Conservation (phyloP, 805 yeast genomes). For the Pichia occidentalis region DNA sequence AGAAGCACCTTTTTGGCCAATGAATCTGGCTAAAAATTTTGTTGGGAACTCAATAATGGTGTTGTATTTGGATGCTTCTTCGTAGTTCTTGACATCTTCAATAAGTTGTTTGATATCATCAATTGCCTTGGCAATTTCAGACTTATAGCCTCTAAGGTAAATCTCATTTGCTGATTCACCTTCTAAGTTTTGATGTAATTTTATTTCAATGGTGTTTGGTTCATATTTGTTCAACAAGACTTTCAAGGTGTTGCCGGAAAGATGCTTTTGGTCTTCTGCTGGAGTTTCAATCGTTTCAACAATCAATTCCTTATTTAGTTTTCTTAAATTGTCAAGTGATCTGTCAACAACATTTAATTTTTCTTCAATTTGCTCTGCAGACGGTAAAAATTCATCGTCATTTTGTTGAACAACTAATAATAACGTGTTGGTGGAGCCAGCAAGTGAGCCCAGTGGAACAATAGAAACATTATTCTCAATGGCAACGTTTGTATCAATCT, state of each 20-base stretch:
- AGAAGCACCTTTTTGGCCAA: constrained; percentile 84
- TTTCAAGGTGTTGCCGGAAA: constrained; percentile 54
- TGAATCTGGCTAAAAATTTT: constrained; percentile 64
- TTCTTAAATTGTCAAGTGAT: constrained; percentile 52
- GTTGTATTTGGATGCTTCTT: constrained; percentile 34
- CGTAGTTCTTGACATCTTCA: constrained; percentile 38
- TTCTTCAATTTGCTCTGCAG: constrained; percentile 50
- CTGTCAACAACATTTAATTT: constrained; percentile 48
- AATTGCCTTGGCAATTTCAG: constrained; percentile 50
- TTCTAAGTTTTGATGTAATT: constrained; percentile 39
- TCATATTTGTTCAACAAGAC: constrained; percentile 28
- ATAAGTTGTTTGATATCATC: constrained; percentile 48
- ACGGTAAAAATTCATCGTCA: constrained; percentile 69
- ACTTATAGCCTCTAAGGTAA: constrained; percentile 60
- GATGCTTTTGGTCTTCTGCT: constrained; percentile 47
- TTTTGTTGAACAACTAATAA: constrained; percentile 48
- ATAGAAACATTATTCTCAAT: constrained; percentile 44
- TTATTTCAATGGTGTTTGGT: constrained; percentile 35
- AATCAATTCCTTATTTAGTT: constrained; percentile 47
- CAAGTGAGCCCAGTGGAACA: constrained; percentile 50
- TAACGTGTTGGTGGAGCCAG: constrained; percentile 39
- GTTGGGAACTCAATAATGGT: constrained; percentile 57
- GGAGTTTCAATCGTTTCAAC: constrained; percentile 47
- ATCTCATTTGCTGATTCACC: constrained; percentile 45
- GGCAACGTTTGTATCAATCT: constrained; percentile 40